A percentile compares a stretch with the other conserved stretches of the same genome.
Evolutionary conservation across 2,329 filamentous ascomycete species (phyloP).

Genomic region (Clonostachys chloroleuca): DNA sequence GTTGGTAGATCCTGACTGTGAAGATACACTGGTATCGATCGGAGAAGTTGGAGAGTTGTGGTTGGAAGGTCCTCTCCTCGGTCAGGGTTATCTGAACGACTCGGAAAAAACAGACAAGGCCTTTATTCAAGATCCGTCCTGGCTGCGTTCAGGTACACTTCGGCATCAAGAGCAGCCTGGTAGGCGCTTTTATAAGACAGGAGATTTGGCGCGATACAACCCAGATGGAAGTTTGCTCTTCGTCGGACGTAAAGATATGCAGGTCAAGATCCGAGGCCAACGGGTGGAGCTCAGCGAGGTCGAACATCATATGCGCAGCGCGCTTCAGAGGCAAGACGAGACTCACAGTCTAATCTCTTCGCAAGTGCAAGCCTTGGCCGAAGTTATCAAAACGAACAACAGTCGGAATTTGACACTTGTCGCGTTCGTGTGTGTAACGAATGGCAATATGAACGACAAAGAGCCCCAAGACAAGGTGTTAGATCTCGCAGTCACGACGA

Average conservation of each 20-base stretch:
- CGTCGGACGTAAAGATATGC: neutral
- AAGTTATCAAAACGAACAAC: slow-evolving; percentile 9
- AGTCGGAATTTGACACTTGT: slow-evolving; percentile 38
- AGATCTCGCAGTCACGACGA: slow-evolving; percentile 1
- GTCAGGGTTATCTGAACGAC: slow-evolving; percentile 39
- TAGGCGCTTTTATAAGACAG: neutral
- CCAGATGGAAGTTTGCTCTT: neutral
- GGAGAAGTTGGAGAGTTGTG: slow-evolving; percentile 8
- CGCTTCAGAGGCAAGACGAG: slow-evolving; percentile 18
- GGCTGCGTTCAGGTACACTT: neutral
- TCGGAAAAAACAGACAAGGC: slow-evolving; percentile 15
- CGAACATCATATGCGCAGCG: slow-evolving; percentile 17
- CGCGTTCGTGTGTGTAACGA: slow-evolving; percentile 30
- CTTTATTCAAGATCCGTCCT: neutral
- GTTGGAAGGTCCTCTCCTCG: slow-evolving; percentile 25
- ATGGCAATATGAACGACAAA: too few relatives aligned
- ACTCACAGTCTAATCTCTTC: neutral
- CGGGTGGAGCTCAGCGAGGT: neutral
- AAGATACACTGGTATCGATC: slow-evolving; percentile 2
- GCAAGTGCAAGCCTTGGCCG: neutral
- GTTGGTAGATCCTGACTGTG: slow-evolving; percentile 9
- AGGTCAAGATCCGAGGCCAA: neutral
- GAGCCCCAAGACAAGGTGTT: slow-evolving; percentile 9
- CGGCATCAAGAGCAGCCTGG: neutral
- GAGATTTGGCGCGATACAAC: neutral